Percentiles rank a stretch among this genome's conserved stretches.
These are phyloP conservation scores for Rutstroemia sp. DNA, from an alignment of 2,329 filamentous ascomycete species.

Conservation along the genomic window DNA sequence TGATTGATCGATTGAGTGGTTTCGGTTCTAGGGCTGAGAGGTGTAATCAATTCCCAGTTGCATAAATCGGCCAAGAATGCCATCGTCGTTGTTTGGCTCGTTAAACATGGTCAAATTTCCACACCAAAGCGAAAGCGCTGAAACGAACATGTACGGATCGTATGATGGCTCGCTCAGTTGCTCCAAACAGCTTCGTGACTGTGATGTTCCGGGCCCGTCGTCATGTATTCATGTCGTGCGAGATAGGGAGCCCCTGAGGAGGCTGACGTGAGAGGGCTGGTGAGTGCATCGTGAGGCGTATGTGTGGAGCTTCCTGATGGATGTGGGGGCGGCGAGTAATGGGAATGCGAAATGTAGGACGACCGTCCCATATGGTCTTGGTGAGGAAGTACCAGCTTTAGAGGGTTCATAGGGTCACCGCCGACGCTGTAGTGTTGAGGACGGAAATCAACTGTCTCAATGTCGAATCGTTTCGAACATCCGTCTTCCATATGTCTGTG, in stretches of 20 bases:
- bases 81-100: neutral
- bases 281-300: slow-evolving; percentile 9
- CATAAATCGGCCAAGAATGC: neutral
- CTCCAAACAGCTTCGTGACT: slow-evolving; percentile 13
- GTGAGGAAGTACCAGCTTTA: slow-evolving; percentile 12
- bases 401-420: slow-evolving; percentile 11
- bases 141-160: neutral
- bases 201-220: slow-evolving; percentile 7
- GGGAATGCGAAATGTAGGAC: slow-evolving; percentile 21
- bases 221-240: slow-evolving; percentile 18
- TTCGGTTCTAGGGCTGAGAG: too few relatives aligned
- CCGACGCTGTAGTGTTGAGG: slow-evolving; percentile 20
- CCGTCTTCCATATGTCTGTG: slow-evolving; percentile 69
- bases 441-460: slow-evolving; percentile 27
- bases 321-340: slow-evolving; percentile 16
- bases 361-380: slow-evolving; percentile 17
- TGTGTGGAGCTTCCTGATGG: slow-evolving; percentile 10
- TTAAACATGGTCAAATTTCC: neutral
- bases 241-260: slow-evolving; percentile 10
- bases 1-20: too few relatives aligned
- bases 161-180: slow-evolving; percentile 9
- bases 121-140: neutral
- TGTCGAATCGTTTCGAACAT: slow-evolving; percentile 56
- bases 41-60: too few relatives aligned
- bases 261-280: slow-evolving; percentile 21